These are phyloP conservation scores for Xenoacremonium recifei DNA, from an alignment of 2,329 filamentous ascomycete genomes.

Conservation along the genomic window DNA sequence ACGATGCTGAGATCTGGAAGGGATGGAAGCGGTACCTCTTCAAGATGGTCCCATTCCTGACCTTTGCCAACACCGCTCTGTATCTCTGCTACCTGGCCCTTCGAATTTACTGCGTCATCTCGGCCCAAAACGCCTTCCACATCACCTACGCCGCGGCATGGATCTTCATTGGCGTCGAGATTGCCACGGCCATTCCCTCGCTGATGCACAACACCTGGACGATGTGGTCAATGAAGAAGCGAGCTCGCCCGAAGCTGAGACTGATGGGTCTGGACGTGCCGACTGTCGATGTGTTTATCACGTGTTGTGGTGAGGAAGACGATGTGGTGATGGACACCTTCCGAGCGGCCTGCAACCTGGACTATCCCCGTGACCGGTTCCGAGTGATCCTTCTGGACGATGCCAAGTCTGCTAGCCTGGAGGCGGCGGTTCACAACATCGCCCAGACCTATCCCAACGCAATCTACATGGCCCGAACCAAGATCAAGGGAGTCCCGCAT, in stretches of 20 bases:
- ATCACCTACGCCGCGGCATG: conserved; percentile 50
- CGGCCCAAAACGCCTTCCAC: conserved; percentile 42
- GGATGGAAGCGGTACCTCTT: conserved; percentile 43
- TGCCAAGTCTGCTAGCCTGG: conserved; percentile 44
- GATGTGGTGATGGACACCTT: conserved; percentile 57
- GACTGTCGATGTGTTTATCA: conserved; percentile 56
- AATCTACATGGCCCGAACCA: conserved; percentile 51
- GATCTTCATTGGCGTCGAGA: conserved; percentile 56
- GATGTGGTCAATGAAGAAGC: conserved; percentile 54
- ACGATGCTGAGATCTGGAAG: conserved; percentile 43
- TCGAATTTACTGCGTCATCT: conserved; percentile 52
- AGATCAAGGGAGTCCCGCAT: conserved; percentile 47
- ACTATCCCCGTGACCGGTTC: conserved; percentile 53
- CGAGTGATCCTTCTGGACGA: conserved; percentile 58
- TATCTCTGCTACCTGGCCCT: conserved; percentile 49
- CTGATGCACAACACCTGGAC: conserved; percentile 59
- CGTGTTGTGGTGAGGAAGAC: conserved; percentile 56
- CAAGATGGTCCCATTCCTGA: conserved; percentile 36
- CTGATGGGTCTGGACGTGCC: conserved; percentile 48
- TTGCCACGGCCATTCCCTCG: conserved; percentile 51
- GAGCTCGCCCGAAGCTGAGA: conserved; percentile 51
- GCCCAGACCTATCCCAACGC: conserved; percentile 45
- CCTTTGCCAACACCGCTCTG: conserved; percentile 39
- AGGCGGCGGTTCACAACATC: conserved; percentile 36
- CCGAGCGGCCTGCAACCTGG: conserved; percentile 51